phyloP scores from a whole-genome alignment of 1,284 basidiomycete genomes.

The Ustilago crameri region DNA sequence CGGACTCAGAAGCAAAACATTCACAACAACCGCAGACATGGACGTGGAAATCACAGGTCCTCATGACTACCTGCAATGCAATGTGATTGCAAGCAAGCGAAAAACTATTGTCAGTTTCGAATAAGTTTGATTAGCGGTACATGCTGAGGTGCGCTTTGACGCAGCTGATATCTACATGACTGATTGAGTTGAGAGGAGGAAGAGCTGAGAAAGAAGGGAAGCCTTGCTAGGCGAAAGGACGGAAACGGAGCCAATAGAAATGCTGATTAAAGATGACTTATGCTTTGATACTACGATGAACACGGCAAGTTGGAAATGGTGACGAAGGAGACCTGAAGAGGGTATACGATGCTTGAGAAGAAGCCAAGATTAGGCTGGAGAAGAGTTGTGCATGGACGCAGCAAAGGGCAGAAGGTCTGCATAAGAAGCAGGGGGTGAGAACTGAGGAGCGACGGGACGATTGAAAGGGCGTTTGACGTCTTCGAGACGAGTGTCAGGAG shows the following conservation, averaged over 20 bases:
- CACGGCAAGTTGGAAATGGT: not conserved
- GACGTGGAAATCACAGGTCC: no score
- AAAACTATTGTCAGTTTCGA: no score
- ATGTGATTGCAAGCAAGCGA: no score
- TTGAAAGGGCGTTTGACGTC: conserved; percentile 46
- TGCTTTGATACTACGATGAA: conserved; percentile 5
- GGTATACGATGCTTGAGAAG: conserved; percentile 11
- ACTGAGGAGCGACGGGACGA: conserved; percentile 4
- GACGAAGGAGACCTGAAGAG: conserved; percentile 6
- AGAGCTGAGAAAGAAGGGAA: not conserved
- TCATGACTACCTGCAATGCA: no score
- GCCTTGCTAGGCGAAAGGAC: not conserved
- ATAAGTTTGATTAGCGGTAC: no score
- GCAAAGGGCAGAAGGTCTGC: conserved; percentile 1
- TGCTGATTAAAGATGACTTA: conserved; percentile 29
- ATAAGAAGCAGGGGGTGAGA: not conserved
- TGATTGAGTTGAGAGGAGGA: no score
- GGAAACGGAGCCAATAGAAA: not conserved
- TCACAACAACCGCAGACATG: no score
- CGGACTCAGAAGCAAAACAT: no score
- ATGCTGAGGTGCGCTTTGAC: no score
- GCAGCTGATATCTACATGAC: no score
- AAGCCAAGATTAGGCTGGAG: conserved; percentile 4
- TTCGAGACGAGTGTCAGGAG: conserved; percentile 47
- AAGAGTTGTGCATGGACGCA: conserved; percentile 1